phyloP scores from a whole-genome alignment of 768 basidiomycete genomes.

The Lentinus tigrinus region DNA sequence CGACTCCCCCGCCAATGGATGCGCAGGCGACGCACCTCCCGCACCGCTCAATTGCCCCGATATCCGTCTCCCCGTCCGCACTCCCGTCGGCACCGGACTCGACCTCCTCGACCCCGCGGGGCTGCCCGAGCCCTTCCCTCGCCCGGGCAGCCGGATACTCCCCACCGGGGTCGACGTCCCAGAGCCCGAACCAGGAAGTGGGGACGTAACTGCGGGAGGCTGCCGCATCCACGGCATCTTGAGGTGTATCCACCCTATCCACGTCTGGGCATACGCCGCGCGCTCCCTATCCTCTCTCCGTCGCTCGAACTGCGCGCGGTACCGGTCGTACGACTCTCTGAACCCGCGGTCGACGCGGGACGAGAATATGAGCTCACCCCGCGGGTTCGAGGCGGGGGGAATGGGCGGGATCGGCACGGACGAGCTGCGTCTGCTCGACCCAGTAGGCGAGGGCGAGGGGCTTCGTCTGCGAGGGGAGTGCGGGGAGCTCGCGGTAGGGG shows the following conservation, averaged over 20 bases:
- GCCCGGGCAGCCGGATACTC: conserved; percentile 4
- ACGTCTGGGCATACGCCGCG: conserved; percentile 30
- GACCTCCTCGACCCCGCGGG: conserved; percentile 25
- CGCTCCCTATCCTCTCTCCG: conserved; percentile 65
- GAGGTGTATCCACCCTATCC: conserved; percentile 29
- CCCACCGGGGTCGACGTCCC: conserved; percentile 17
- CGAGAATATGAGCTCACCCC: conserved; percentile 96
- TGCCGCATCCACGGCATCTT: conserved; percentile 27
- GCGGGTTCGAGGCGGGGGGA: conserved; percentile 84
- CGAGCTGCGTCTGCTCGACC: conserved; percentile 35
- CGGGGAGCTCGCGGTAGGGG: conserved; percentile 30
- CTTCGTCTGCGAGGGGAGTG: conserved; percentile 22
- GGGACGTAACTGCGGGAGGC: conserved; percentile 1
- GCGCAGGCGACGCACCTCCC: neutral
- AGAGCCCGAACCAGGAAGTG: neutral
- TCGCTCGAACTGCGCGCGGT: conserved; percentile 84
- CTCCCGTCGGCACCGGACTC: conserved; percentile 23
- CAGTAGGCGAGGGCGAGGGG: conserved; percentile 32
- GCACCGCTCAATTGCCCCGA: neutral
- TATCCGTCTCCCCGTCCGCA: neutral
- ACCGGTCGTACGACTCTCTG: conserved; percentile 89
- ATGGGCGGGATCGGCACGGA: conserved; percentile 71
- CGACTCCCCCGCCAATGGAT: neutral
- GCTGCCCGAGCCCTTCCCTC: conserved; percentile 16
- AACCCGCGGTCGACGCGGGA: conserved; percentile 81